Evolutionary conservation across 345 rosid genomes (phyloP), one percentile per base, ranked within the genome.

Genomic region (Euphorbia lathyris): DNA sequence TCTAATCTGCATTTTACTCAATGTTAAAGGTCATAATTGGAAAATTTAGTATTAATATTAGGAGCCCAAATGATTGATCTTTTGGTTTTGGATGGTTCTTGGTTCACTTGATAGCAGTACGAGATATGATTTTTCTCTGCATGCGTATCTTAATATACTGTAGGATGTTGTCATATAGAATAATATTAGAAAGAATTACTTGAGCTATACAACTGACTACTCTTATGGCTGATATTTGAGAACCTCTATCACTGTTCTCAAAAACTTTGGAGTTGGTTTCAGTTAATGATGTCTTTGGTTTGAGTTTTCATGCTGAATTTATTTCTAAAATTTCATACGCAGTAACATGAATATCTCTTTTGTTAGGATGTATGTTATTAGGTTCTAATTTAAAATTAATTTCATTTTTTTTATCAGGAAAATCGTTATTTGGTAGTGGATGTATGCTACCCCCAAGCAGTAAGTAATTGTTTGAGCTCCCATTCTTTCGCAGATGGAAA

Each of bases 361-460:
- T 45, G 40, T 45, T 68, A 29, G 9, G 9, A 70, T 43, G 56
- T 70, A 19, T 62, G 22, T 22, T 36, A n/a, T 27, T 70, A 51
- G 14, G 9, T 43, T 29, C 22, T 50, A 8, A 16, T 53, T 50
- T 42, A 7, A 4, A n/a, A 32, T 43, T 32, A 19, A 43, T 76
- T 16, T 68, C 71, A 32, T 13, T 19, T 34, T 27, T 12, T 7
- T 68, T 42, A 53, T 65, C 85, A 93, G 95, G 98, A 94, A 82
- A 94, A 88, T 63, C 95, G 96, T n/a, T 91, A 94, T 82, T 86
- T 82, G 27, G 67, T 91, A 19, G 88, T 91, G 29, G 98, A 94
- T 79, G 97, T 90, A 47, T 90, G 93, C 83, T 88, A 86, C 76
- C 97, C 97, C 45, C 79, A 86, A 67, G 66, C 93, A 27, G 97